Percentiles rank a stretch among this genome's conserved stretches.
These are phyloP conservation scores for Flaveria trinervia DNA, from an alignment of 129 eudicot genomes.

Conservation along the genomic window DNA sequence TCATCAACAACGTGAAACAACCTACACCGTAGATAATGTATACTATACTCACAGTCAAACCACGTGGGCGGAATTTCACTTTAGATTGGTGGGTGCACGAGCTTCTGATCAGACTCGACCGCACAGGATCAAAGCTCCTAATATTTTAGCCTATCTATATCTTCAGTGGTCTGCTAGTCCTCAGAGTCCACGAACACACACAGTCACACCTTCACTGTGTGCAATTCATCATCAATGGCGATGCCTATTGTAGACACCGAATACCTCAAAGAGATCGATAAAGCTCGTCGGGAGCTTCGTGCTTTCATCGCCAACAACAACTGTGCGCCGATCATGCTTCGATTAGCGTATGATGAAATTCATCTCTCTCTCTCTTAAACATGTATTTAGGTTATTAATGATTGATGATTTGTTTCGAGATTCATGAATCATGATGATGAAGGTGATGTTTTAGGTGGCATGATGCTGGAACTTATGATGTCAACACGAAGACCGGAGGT, in stretches of 20 bases:
- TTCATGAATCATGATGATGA: constrained; percentile 8
- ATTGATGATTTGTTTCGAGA: constrained; percentile 10
- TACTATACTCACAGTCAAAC: constrained; percentile 1
- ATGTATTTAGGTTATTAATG: background rate
- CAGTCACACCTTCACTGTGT: constrained; percentile 30
- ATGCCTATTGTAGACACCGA: constrained; percentile 77
- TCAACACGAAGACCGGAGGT: constrained; percentile 86
- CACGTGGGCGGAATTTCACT: constrained; percentile 28
- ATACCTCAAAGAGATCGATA: constrained; percentile 71
- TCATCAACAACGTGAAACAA: constrained; percentile 14
- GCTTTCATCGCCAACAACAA: constrained; percentile 79
- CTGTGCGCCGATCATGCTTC: constrained; percentile 95
- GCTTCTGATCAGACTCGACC: constrained; percentile 17
- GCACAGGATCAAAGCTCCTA: constrained; percentile 27
- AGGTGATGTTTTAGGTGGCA: constrained; percentile 67
- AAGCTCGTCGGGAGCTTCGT: constrained; percentile 90
- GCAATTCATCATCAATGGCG: constrained; percentile 53
- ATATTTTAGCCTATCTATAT: constrained; percentile 25
- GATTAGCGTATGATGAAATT: constrained; percentile 66
- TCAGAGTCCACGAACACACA: constrained; percentile 27
- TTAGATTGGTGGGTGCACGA: constrained; percentile 6
- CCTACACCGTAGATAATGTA: background rate
- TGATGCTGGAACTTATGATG: constrained; percentile 94
- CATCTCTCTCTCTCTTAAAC: constrained; percentile 23
- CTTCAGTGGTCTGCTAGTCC: constrained; percentile 29